These are phyloP conservation scores for Hypoxylon cercidicola DNA, from an alignment of 495 filamentous ascomycete species.

Conservation along the genomic window DNA sequence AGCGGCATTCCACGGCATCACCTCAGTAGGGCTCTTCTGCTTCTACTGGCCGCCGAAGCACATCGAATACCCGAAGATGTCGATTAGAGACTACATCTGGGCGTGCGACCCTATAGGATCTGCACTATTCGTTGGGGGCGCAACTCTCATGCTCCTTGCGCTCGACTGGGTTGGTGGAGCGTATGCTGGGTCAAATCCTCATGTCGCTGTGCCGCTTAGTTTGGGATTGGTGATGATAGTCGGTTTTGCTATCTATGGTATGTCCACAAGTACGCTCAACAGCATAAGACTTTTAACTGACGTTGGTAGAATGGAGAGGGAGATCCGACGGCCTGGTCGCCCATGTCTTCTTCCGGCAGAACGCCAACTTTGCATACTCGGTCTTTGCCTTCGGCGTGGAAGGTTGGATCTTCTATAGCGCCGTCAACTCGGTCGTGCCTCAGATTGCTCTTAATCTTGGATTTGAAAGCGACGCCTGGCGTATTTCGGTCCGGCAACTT, in stretches of 20 bases:
- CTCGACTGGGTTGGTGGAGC: conserved; percentile 64
- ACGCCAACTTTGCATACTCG: conserved; percentile 63
- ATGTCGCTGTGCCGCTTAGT: conserved; percentile 60
- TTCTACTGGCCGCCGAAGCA: conserved; percentile 62
- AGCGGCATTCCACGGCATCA: conserved; percentile 61
- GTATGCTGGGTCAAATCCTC: conserved; percentile 58
- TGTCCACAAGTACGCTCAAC: conserved; percentile 6
- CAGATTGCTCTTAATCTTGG: conserved; percentile 65
- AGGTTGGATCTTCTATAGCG: conserved; percentile 68
- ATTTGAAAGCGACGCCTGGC: conserved; percentile 57
- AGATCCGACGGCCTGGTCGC: conserved; percentile 62
- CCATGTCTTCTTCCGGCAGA: conserved; percentile 63
- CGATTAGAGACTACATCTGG: conserved; percentile 57
- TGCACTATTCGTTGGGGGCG: conserved; percentile 57
- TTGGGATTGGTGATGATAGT: conserved; percentile 58
- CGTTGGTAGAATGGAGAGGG: conserved; percentile 61
- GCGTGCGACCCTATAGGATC: conserved; percentile 65
- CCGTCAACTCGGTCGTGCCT: conserved; percentile 64
- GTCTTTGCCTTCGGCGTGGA: conserved; percentile 66
- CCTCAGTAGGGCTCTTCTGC: conserved; percentile 56
- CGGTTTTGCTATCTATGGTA: conserved; percentile 59
- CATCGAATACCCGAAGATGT: conserved; percentile 55
- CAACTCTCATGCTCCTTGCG: conserved; percentile 61
- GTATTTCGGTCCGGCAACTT: conserved; percentile 62
- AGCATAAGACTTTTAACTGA: conserved; percentile 4